Conservation (phyloP, 2,329 filamentous ascomycete species). For the Westerdykella sp. region DNA sequence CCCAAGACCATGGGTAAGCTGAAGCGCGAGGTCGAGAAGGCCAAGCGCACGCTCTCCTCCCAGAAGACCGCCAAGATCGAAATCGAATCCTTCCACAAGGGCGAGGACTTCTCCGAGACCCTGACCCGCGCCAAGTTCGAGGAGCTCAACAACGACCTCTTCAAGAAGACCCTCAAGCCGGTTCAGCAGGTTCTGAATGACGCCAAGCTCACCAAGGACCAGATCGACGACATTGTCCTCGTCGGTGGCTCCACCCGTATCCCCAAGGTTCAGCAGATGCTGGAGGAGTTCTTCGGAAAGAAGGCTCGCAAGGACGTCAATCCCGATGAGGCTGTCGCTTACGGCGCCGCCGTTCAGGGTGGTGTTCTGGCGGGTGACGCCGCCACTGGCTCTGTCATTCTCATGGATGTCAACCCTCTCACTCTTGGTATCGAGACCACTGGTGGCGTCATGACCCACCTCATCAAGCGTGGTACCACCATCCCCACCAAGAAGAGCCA, state of each 20-base stretch:
- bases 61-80: slow-evolving; percentile 92
- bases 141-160: slow-evolving; percentile 96
- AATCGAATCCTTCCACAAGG: slow-evolving; percentile 94
- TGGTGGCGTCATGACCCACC: slow-evolving; percentile 94
- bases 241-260: slow-evolving; percentile 99
- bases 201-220: slow-evolving; percentile 91
- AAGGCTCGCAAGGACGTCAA: slow-evolving; percentile 99
- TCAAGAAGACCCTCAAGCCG: slow-evolving; percentile 98
- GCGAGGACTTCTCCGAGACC: slow-evolving; percentile 97
- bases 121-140: slow-evolving; percentile 98
- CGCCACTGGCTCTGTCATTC: slow-evolving; percentile 71
- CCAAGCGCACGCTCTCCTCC: slow-evolving; percentile 91
- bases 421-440: slow-evolving; percentile 97
- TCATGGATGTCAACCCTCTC: slow-evolving; percentile 96
- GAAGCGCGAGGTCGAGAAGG: slow-evolving; percentile 99
- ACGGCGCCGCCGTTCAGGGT: slow-evolving; percentile 93
- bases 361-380: slow-evolving; percentile 89
- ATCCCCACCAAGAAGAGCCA: slow-evolving; percentile 96
- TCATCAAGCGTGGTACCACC: slow-evolving; percentile 89
- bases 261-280: slow-evolving; percentile 89
- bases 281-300: slow-evolving; percentile 98
- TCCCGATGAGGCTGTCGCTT: slow-evolving; percentile 97
- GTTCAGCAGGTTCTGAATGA: slow-evolving; percentile 99
- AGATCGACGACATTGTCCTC: slow-evolving; percentile 93
- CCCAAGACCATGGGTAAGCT: slow-evolving; percentile 98